Evolutionary conservation across 805 yeast genomes (phyloP).

Genomic region (Ogataea kodamae): DNA sequence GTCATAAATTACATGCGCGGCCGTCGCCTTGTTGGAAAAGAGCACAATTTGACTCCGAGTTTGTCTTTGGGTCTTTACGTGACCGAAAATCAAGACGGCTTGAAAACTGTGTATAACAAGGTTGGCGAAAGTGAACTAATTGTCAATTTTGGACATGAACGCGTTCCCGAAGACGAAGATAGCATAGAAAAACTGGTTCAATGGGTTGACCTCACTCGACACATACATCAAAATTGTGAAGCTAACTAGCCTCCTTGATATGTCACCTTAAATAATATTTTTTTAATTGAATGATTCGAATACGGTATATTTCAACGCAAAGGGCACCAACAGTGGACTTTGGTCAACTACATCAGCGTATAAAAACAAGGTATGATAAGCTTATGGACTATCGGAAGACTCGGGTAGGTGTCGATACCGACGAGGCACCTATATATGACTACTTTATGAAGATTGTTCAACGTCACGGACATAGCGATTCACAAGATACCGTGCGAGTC

Average conservation of each 20-base stretch:
- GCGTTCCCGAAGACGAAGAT: conserved; percentile 18
- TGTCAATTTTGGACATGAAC: conserved; percentile 24
- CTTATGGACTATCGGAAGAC: not conserved
- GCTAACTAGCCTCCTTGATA: too few species aligned
- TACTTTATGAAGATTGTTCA: conserved; percentile 6
- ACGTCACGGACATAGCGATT: conserved; percentile 1
- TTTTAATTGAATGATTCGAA: too few species aligned
- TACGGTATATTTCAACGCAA: too few species aligned
- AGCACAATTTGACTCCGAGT: conserved; percentile 6
- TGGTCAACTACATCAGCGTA: too few species aligned
- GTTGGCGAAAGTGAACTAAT: conserved; percentile 12
- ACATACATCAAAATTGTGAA: conserved; percentile 15
- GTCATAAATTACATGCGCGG: conserved; percentile 21
- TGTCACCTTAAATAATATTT: too few species aligned
- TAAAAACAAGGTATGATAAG: not conserved
- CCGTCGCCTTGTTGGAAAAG: conserved; percentile 18
- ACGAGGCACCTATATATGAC: not conserved
- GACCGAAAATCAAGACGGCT: conserved; percentile 9
- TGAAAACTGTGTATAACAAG: conserved; percentile 4
- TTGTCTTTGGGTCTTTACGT: conserved; percentile 2
- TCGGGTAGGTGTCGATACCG: not conserved
- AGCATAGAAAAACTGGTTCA: conserved; percentile 19
- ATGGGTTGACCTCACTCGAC: conserved; percentile 19
- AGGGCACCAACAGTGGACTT: too few species aligned
- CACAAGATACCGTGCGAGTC: conserved; percentile 8